Percentiles rank a stretch among this genome's conserved stretches.
Evolutionary conservation across 2,329 filamentous ascomycete genomes (phyloP).

Genomic region (Fusarium poae): DNA sequence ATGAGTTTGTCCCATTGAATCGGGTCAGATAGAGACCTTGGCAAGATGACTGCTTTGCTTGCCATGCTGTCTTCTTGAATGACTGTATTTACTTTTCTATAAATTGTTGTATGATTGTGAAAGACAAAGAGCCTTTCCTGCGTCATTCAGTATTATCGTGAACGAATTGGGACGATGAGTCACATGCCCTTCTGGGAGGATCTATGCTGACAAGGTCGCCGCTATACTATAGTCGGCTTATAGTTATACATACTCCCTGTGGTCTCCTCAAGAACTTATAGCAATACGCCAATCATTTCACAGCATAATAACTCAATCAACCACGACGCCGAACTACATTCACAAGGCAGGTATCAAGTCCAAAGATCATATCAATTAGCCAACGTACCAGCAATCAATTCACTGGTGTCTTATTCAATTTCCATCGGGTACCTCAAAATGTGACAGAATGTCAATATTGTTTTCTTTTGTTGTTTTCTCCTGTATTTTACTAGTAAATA

Average conservation of each 20-base stretch:
- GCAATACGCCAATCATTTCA: background rate
- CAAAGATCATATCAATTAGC: background rate
- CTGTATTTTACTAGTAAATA: too few relatives aligned
- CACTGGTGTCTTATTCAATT: too few relatives aligned
- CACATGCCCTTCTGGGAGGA: background rate
- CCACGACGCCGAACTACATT: background rate
- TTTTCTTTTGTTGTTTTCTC: too few relatives aligned
- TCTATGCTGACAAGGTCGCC: too few relatives aligned
- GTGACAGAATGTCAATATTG: too few relatives aligned
- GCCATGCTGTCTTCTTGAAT: background rate
- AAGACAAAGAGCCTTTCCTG: too few relatives aligned
- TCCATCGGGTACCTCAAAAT: too few relatives aligned
- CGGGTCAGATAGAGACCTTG: background rate
- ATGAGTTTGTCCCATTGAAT: slow-evolving; percentile 15
- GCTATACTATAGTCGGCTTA: too few relatives aligned
- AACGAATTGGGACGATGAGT: background rate
- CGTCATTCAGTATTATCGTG: too few relatives aligned
- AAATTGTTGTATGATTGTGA: rapidly evolving
- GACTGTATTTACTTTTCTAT: background rate
- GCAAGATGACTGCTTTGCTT: background rate
- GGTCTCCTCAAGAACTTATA: rapidly evolving
- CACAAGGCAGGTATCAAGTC: too few relatives aligned
- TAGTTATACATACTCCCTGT: background rate
- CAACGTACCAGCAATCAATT: too few relatives aligned
- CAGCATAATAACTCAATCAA: rapidly evolving